These are phyloP conservation scores for Cladobotryum mycophilum DNA, from an alignment of 2,329 filamentous ascomycete species.

Conservation along the genomic window DNA sequence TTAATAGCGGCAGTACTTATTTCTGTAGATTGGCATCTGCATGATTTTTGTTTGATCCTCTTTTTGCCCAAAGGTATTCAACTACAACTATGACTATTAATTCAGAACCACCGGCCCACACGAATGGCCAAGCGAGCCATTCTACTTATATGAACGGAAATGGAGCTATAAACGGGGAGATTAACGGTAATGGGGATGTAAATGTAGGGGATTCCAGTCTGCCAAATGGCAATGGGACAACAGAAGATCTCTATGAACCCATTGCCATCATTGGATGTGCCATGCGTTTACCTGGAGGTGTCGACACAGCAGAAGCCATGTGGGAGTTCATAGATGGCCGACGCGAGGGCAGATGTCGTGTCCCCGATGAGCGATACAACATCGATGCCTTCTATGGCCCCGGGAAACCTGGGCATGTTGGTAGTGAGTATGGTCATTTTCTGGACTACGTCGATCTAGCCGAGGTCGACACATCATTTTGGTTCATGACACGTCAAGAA, in stretches of 20 bases:
- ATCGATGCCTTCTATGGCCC: constrained; percentile 18
- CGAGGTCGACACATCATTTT: constrained; percentile 22
- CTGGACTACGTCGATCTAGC: constrained; percentile 15
- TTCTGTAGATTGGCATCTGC: too few species aligned
- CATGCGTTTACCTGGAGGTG: constrained; percentile 24
- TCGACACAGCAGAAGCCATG: constrained; percentile 17
- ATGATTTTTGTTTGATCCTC: too few species aligned
- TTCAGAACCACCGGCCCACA: too few species aligned
- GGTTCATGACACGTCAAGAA: constrained; percentile 22
- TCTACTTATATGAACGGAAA: too few species aligned
- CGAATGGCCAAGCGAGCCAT: too few species aligned
- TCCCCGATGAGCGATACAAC: constrained; percentile 23
- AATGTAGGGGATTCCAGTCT: too few species aligned
- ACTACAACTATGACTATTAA: too few species aligned
- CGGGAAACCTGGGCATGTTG: constrained; percentile 1
- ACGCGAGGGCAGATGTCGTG: constrained; percentile 17
- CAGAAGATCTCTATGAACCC: constrained; percentile 10
- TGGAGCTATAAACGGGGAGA: too few species aligned
- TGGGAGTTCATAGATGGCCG: constrained; percentile 27
- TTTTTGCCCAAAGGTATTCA: too few species aligned
- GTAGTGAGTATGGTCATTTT: constrained; percentile 21
- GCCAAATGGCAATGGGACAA: not conserved
- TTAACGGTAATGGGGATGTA: too few species aligned
- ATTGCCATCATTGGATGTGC: constrained; percentile 26
- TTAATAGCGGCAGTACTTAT: too few species aligned